Evolutionary conservation across 2,329 filamentous ascomycete species (phyloP), one percentile per base, ranked within the genome.

Genomic region (Coniochaeta sp.): DNA sequence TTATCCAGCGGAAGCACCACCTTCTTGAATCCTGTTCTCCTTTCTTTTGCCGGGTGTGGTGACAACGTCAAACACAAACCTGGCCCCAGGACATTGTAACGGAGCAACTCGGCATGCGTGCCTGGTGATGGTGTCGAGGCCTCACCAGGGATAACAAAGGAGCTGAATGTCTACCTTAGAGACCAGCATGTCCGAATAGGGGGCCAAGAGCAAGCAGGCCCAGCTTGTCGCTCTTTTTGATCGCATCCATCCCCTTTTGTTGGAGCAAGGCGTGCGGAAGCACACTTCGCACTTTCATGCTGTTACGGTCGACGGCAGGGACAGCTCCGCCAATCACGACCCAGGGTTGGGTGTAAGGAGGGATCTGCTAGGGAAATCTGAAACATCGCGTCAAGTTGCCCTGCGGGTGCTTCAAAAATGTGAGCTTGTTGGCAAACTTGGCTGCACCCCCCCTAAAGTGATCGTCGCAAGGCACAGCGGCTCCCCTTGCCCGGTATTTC

Each of bases 301-400:
- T 50, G 42, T 28, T 22, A 48, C 48, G 42, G 48, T n/a, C 47
- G 42, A 32, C 32, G 30, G 26, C 24, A 26, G 22, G n/a, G 49
- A 24, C 16, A 22, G 47, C 49, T 24, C 47, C 35, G 32, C 56
- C 55, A 58, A 58, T 58, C 55, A 55, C 35, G 38, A 35, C 18
- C 22, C 10, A 6, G 18, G 12, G n/a, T 24, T 4, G 38, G 38
- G 20, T 42, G 49, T 50, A 30, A 20, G n/a, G 28, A 33, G 51
- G 52, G 49, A 49, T 52, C 49, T 55, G 27, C 33, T 55, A 48
- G 20, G 42, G 51, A 51, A 54, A 53, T 56, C 57, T 60, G 57
- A 60, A 60, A 60, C 58, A 53, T 50, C 54, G 56, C 51, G 50
- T 56, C 54, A 38, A 51, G 47, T 49, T 58, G 48, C 56, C 53